phyloP scores from a whole-genome alignment of 108 stramenopile genomes.

The Fistulifera solaris region DNA sequence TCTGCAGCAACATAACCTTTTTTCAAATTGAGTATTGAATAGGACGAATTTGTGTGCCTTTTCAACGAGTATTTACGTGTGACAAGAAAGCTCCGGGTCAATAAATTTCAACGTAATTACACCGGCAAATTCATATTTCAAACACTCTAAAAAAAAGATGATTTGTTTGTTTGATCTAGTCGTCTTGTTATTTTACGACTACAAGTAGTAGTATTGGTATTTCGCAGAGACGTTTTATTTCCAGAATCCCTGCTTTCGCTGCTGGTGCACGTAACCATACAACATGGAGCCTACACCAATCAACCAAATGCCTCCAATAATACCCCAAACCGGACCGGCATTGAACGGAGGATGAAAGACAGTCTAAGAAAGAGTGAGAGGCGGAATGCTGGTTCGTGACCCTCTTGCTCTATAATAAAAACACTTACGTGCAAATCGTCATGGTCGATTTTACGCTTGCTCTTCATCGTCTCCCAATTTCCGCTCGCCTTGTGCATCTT shows the following conservation, averaged over 20 bases:
- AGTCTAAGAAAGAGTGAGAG: conserved; percentile 8
- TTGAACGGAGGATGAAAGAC: conserved; percentile 45
- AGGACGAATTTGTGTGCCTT: too few species aligned
- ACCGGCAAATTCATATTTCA: too few species aligned
- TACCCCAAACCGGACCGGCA: conserved; percentile 6
- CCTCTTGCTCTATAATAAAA: not conserved
- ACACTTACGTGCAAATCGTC: conserved; percentile 35
- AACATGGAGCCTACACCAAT: conserved; percentile 39
- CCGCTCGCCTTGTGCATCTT: conserved; percentile 78
- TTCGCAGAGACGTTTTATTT: conserved; percentile 22
- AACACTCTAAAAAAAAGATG: too few species aligned
- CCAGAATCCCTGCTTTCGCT: conserved; percentile 86
- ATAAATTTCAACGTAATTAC: too few species aligned
- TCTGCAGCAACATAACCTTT: too few species aligned
- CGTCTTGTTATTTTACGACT: too few species aligned
- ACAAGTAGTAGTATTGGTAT: not conserved
- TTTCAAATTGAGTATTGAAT: too few species aligned
- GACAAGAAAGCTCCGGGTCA: too few species aligned
- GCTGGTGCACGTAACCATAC: conserved; percentile 64
- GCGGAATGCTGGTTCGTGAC: conserved; percentile 6
- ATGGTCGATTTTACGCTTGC: conserved; percentile 60
- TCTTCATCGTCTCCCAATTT: conserved; percentile 45
- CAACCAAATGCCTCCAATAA: conserved; percentile 13
- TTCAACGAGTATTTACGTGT: too few species aligned
- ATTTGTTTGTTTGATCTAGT: too few species aligned